phyloP scores from a whole-genome alignment of 257 asterid genomes.

The Plantago major region DNA sequence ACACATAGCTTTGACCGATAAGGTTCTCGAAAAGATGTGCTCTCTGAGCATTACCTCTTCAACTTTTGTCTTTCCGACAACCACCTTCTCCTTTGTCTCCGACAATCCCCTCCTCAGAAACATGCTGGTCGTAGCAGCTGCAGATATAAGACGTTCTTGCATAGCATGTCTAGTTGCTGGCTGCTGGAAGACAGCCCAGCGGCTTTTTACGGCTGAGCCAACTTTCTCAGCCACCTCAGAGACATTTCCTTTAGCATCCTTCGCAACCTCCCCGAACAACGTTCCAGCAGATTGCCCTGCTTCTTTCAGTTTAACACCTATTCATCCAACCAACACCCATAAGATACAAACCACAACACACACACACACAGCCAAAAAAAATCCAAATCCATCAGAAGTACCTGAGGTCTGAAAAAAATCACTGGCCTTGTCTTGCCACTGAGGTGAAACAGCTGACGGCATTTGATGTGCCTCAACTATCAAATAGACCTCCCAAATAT shows the following conservation, averaged over 20 bases:
- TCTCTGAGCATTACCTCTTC: conserved; percentile 57
- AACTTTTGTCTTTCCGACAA: conserved; percentile 76
- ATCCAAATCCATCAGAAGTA: conserved; percentile 22
- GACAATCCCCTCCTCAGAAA: conserved; percentile 77
- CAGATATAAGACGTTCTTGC: conserved; percentile 77
- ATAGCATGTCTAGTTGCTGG: conserved; percentile 85
- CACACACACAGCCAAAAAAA: not conserved
- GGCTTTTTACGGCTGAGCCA: conserved; percentile 74
- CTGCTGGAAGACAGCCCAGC: conserved; percentile 80
- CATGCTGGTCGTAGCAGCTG: conserved; percentile 87
- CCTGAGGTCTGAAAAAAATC: conserved; percentile 83
- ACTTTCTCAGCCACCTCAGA: conserved; percentile 77
- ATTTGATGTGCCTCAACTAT: conserved; percentile 39
- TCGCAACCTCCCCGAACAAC: conserved; percentile 79
- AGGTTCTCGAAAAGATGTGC: not conserved
- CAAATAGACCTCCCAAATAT: conserved; percentile 3
- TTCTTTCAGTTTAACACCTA: conserved; percentile 82
- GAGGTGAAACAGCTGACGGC: conserved; percentile 70
- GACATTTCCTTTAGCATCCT: conserved; percentile 88
- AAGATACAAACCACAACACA: not conserved
- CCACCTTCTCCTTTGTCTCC: conserved; percentile 87
- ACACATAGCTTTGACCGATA: not conserved
- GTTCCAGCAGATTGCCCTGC: conserved; percentile 81
- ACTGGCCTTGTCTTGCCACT: conserved; percentile 87
- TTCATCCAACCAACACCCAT: conserved; percentile 8